These are phyloP conservation scores for Colletotrichum neosansevieriae DNA, from an alignment of 2,329 filamentous ascomycete species.

Conservation along the genomic window DNA sequence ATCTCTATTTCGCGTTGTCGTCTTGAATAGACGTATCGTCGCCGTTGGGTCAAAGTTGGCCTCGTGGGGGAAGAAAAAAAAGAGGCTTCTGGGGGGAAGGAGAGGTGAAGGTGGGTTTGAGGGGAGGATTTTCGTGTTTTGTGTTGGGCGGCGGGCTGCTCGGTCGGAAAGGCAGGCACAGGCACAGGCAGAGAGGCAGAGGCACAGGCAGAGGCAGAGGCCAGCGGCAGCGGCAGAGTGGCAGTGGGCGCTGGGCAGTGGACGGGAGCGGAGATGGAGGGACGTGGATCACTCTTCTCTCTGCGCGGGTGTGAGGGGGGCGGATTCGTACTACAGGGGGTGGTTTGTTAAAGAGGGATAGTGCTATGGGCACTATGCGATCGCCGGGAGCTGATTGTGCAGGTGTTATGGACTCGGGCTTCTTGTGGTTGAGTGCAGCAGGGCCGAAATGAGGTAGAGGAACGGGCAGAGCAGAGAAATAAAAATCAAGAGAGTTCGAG, in stretches of 20 bases:
- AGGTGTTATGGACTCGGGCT: conserved; percentile 23
- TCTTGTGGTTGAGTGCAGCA: background rate
- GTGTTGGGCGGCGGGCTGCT: conserved; percentile 42
- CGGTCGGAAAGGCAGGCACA: conserved; percentile 39
- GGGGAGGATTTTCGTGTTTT: conserved; percentile 43
- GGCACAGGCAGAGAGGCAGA: background rate
- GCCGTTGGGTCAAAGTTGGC: conserved; percentile 37
- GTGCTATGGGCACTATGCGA: conserved; percentile 41
- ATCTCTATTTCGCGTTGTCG: conserved; percentile 38
- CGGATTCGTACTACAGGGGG: conserved; percentile 38
- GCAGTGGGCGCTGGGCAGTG: background rate
- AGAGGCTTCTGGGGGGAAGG: conserved; percentile 34
- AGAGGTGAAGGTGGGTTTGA: conserved; percentile 40
- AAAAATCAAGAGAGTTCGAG: background rate
- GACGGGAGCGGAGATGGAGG: conserved; percentile 34
- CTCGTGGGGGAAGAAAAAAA: conserved; percentile 25
- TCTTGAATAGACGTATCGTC: conserved; percentile 40
- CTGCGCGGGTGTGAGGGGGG: conserved; percentile 24
- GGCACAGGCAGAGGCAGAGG: conserved; percentile 1
- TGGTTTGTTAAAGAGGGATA: conserved; percentile 38
- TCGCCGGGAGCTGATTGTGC: conserved; percentile 34
- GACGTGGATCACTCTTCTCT: conserved; percentile 31
- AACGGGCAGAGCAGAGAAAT: background rate
- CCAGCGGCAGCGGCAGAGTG: conserved; percentile 3
- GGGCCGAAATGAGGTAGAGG: too few species aligned